These are phyloP conservation scores for Torulaspora franciscae DNA, from an alignment of 805 yeast genomes.

Conservation along the genomic window DNA sequence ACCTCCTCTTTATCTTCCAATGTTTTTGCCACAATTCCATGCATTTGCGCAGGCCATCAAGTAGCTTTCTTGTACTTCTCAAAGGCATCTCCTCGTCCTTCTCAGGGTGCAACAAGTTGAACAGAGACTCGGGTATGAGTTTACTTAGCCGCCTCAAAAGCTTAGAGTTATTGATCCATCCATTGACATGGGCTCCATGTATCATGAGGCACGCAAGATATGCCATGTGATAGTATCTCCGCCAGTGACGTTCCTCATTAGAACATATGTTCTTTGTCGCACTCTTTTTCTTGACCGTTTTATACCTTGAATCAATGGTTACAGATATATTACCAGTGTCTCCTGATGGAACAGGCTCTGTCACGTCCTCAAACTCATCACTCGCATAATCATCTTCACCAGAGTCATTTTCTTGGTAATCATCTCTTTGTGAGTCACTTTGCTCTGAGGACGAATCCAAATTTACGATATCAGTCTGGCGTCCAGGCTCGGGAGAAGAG, in stretches of 20 bases:
- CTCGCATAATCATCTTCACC: conserved; percentile 28
- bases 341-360: conserved; percentile 14
- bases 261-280: conserved; percentile 38
- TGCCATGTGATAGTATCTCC: conserved; percentile 55
- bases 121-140: conserved; percentile 45
- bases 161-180: conserved; percentile 58
- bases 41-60: conserved; percentile 70
- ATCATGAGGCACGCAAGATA: conserved; percentile 54
- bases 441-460: conserved; percentile 7
- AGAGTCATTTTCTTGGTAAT: conserved; percentile 8
- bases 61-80: conserved; percentile 54
- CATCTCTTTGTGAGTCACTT: not conserved
- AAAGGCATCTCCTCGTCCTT: conserved; percentile 37
- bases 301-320: conserved; percentile 22
- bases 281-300: conserved; percentile 17
- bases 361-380: conserved; percentile 25
- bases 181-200: conserved; percentile 66
- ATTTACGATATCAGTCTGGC: conserved; percentile 12
- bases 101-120: conserved; percentile 47
- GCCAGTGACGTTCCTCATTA: conserved; percentile 49
- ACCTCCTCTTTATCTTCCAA: conserved; percentile 44
- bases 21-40: conserved; percentile 56
- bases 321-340: conserved; percentile 28
- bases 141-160: conserved; percentile 41
- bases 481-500: conserved; percentile 1